phyloP scores from a whole-genome alignment of 1,139 yeast species.

The Lodderomyces theae region DNA sequence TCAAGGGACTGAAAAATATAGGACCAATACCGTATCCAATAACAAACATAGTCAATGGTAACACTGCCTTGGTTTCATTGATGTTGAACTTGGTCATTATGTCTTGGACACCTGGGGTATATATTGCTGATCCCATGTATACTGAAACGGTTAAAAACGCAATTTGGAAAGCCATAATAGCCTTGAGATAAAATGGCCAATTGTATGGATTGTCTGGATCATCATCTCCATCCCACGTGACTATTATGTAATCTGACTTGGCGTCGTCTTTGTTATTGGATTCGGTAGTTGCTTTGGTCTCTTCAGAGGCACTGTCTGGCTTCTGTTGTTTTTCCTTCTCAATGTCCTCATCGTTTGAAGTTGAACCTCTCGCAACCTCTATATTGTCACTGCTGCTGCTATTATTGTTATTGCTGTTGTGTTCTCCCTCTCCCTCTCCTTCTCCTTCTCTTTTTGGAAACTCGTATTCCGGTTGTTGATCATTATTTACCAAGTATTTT shows the following conservation, averaged over 20 bases:
- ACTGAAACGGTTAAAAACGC: conserved; percentile 23
- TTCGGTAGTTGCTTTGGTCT: background rate
- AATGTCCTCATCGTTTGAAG: background rate
- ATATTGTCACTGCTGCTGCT: background rate
- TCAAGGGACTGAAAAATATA: conserved; percentile 51
- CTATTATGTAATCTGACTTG: conserved; percentile 11
- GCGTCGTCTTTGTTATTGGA: background rate
- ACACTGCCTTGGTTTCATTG: conserved; percentile 40
- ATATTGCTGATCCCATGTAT: conserved; percentile 30
- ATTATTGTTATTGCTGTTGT: conserved; percentile 2
- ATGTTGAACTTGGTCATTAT: conserved; percentile 44
- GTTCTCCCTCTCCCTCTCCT: conserved; percentile 1
- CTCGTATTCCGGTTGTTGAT: conserved; percentile 1
- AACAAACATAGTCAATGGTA: conserved; percentile 42
- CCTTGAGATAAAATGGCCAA: conserved; percentile 24
- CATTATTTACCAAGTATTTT: conserved; percentile 18
- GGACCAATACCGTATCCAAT: conserved; percentile 60
- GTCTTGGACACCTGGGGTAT: conserved; percentile 29
- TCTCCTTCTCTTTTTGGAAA: conserved; percentile 5
- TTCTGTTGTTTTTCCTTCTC: background rate
- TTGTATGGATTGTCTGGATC: conserved; percentile 32
- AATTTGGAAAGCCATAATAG: conserved; percentile 21
- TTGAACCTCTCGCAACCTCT: background rate
- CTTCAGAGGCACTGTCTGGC: background rate
- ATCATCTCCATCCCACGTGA: conserved; percentile 27